Percentiles rank a stretch among this genome's conserved stretches.
Evolutionary conservation across 192 early-diverging fungal genomes (phyloP).

Genomic region (Podila minutissima): DNA sequence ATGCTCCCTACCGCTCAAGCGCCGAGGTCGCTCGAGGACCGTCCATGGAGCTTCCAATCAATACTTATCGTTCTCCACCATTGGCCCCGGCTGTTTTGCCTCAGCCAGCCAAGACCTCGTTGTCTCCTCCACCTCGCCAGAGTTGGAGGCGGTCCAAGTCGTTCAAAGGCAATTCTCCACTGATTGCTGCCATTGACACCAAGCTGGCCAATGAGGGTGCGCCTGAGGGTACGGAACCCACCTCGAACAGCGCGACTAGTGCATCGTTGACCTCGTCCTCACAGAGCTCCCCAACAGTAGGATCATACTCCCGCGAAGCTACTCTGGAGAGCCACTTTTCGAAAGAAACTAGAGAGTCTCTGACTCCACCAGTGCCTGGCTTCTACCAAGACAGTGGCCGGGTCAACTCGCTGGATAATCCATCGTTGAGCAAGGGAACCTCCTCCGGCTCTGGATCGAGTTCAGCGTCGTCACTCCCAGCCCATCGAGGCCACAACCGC

Average conservation of each 20-base stretch:
- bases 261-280: slow-evolving; percentile 31
- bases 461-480: slow-evolving; percentile 10
- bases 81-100: background rate
- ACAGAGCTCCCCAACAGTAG: slow-evolving; percentile 11
- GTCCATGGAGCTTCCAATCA: background rate
- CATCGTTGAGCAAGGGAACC: background rate
- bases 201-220: slow-evolving; percentile 18
- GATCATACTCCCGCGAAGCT: slow-evolving; percentile 1
- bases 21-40: too few species aligned
- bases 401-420: slow-evolving; percentile 11
- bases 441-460: background rate
- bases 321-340: background rate
- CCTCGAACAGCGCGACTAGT: background rate
- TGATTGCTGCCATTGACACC: slow-evolving; percentile 6
- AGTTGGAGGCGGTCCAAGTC: slow-evolving; percentile 42
- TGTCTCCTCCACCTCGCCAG: slow-evolving; percentile 46
- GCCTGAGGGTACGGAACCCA: background rate
- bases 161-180: slow-evolving; percentile 8
- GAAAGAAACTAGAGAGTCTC: background rate
- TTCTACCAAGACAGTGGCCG: background rate
- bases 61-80: background rate
- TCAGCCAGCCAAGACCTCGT: slow-evolving; percentile 16
- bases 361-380: background rate
- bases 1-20: background rate
- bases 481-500: slow-evolving; percentile 15